Conservation (phyloP, 768 basidiomycete species). For the Podaxis sp. region DNA sequence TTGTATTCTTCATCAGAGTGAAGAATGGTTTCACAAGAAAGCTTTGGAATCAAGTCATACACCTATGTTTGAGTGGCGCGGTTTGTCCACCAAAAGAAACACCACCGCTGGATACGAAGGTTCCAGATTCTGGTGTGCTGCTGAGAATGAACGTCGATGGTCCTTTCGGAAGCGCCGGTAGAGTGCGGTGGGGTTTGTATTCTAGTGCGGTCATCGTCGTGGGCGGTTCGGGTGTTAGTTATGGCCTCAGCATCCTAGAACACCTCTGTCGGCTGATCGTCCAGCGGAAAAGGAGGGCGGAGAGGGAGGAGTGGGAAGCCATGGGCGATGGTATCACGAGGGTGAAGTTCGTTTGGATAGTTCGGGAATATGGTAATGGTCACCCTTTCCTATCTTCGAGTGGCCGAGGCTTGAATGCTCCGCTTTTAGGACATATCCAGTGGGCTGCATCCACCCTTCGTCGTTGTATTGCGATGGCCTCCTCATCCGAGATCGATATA, state of each 20-base stretch:
- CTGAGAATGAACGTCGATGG: slow-evolving; percentile 62
- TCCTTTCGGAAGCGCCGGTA: slow-evolving; percentile 63
- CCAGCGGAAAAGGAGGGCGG: not conserved
- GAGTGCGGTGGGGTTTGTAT: slow-evolving; percentile 57
- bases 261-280: slow-evolving; percentile 58
- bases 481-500: slow-evolving; percentile 47
- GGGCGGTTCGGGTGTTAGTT: slow-evolving; percentile 77
- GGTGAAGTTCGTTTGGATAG: slow-evolving; percentile 74
- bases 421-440: slow-evolving; percentile 44
- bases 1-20: slow-evolving; percentile 68
- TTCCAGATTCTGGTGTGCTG: slow-evolving; percentile 48
- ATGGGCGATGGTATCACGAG: slow-evolving; percentile 43
- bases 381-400: not conserved
- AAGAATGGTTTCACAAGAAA: slow-evolving; percentile 67
- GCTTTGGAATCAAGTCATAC: slow-evolving; percentile 56
- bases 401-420: not conserved
- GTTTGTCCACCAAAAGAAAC: slow-evolving; percentile 27
- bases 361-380: slow-evolving; percentile 69
- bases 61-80: slow-evolving; percentile 29
- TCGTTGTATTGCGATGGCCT: slow-evolving; percentile 56
- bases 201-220: slow-evolving; percentile 61
- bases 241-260: slow-evolving; percentile 64
- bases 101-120: slow-evolving; percentile 23
- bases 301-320: slow-evolving; percentile 43
- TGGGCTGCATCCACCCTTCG: slow-evolving; percentile 72